Base-by-base conservation (phyloP, 805 yeast species). In the Candida fluviatilis region DNA sequence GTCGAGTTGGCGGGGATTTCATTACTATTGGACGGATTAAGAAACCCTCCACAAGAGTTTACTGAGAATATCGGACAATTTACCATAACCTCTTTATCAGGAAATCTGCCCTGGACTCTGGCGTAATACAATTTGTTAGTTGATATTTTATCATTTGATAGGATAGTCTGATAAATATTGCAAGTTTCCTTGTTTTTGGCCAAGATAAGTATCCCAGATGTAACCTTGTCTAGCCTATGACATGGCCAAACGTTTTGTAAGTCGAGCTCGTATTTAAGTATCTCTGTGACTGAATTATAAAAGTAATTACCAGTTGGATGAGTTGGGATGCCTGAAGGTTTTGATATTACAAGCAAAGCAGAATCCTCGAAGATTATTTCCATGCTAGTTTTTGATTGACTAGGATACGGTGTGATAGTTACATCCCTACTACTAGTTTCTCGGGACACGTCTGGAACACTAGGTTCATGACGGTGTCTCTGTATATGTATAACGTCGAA, bases 241-340 rank as follows among this genome's bases (percentile, higher is more conserved):
- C 66, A 58, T 2, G 70, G 67, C 69, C 74, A 65, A 3, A 73
- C 59, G 15, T 58, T 40, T 2, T 35, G 41, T 2, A 55, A 16
- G 1, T 36, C 30, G 14, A 57, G 40, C 7, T 66, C 69, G 25
- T 51, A 45, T 35, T 64, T 57, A 24, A 74, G 31, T 2, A 73
- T 62, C 48, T 71, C 76, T 7, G 65, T 58, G 15, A 76, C 43
- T 1, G 73, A 56, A 50, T 76, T 76, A 45, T 61, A 59, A 24
- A 52, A 42, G 46, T 67, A 73, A 28, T 58, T 66, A 5, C 73
- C 69, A 0, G 73, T 62, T 0, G 82, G 78, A 46, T 76, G 82
- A 1, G 77, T 73, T 1, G 81, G 79, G 2, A 75, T 55, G 0
- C 81, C 82, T 0, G 67, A 56, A 0, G 80, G 80, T 42, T 76